Percentiles rank a stretch among this genome's conserved stretches.
Evolutionary conservation across 2,329 filamentous ascomycete genomes (phyloP).

Genomic region (Orbilia oligospora): DNA sequence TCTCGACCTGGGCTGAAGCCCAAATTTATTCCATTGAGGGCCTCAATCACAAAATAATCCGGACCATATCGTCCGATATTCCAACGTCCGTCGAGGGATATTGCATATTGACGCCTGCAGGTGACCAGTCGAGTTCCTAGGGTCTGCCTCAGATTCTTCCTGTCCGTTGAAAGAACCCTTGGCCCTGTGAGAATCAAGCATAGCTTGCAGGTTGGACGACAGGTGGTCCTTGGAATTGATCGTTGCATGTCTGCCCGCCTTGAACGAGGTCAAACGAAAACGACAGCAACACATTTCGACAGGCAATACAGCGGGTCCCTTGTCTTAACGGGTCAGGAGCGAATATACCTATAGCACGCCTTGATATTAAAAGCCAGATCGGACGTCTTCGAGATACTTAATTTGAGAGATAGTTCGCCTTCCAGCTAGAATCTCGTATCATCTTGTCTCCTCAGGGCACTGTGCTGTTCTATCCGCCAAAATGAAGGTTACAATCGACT

Average conservation of each 20-base stretch:
- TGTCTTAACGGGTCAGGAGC: slow-evolving; percentile 7
- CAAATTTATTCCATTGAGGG: not conserved
- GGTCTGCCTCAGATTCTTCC: slow-evolving; percentile 46
- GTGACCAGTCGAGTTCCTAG: slow-evolving; percentile 33
- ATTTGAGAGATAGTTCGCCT: not conserved
- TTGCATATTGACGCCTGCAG: slow-evolving; percentile 42
- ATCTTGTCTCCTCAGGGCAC: not conserved
- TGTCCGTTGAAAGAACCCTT: slow-evolving; percentile 10
- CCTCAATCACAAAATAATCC: slow-evolving; percentile 30
- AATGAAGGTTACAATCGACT: slow-evolving; percentile 51
- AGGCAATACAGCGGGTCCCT: slow-evolving; percentile 10
- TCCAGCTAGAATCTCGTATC: not conserved
- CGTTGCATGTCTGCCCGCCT: too few species aligned
- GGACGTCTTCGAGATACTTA: not conserved
- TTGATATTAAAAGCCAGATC: slow-evolving; percentile 23
- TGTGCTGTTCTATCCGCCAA: not conserved
- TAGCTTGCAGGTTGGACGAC: slow-evolving; percentile 11
- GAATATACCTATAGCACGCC: slow-evolving; percentile 24
- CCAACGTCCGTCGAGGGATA: slow-evolving; percentile 39
- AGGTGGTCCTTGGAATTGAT: slow-evolving; percentile 16
- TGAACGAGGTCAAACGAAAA: slow-evolving; percentile 14
- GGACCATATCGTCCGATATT: slow-evolving; percentile 49
- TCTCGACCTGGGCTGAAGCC: not conserved
- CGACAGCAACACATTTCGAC: slow-evolving; percentile 21
- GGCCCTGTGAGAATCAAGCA: slow-evolving; percentile 2